Evolutionary conservation across 2,329 filamentous ascomycete genomes (phyloP).

Genomic region (Orbilia javanica): DNA sequence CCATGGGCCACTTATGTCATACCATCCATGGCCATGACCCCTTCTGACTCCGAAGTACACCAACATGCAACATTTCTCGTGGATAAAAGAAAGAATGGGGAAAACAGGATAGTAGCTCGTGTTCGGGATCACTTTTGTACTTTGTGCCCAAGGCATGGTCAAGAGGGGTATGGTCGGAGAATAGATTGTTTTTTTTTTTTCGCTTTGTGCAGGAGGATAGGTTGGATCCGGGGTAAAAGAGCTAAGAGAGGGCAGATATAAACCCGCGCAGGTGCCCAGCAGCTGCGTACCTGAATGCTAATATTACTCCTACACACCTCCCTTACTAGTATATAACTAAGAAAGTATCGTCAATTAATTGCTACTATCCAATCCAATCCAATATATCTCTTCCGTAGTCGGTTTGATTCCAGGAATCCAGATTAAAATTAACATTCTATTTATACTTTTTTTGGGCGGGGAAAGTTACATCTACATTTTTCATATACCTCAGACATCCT

Average conservation of each 20-base stretch:
- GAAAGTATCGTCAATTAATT: no score
- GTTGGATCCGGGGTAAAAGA: no score
- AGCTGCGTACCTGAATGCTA: neutral
- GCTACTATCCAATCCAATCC: neutral
- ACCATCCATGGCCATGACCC: no score
- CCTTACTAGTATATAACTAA: no score
- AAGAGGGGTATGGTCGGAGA: neutral
- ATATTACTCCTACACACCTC: no score
- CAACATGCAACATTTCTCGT: conserved; percentile 23
- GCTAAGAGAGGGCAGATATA: neutral
- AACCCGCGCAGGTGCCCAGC: neutral
- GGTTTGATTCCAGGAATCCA: neutral
- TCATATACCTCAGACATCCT: no score
- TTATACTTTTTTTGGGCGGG: conserved; percentile 2
- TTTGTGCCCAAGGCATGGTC: neutral
- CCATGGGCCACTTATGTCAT: conserved; percentile 18
- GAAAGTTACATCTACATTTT: neutral
- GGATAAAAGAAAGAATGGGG: neutral
- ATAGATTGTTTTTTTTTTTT: no score
- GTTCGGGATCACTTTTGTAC: conserved; percentile 35
- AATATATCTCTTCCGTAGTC: neutral
- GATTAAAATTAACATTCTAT: neutral
- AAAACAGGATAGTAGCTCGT: conserved; percentile 21
- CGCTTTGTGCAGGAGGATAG: no score
- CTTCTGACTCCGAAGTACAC: no score